Conservation (phyloP, 768 basidiomycete genomes). For the Termitomyces sp. region DNA sequence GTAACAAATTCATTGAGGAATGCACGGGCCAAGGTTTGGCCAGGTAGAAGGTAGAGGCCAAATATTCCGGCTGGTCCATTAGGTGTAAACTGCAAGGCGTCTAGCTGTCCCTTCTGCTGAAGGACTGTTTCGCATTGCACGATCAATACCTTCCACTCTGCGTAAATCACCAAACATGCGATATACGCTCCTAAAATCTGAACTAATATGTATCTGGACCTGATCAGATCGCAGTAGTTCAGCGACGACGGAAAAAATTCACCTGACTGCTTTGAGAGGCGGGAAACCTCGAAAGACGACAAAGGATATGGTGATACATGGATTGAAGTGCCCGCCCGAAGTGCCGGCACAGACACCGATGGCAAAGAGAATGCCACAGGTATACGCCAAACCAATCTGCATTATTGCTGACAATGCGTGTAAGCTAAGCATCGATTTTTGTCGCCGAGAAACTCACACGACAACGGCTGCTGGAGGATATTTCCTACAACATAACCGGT, state of each 20-base stretch:
- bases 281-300: conserved; percentile 56
- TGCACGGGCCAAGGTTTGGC: conserved; percentile 35
- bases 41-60: conserved; percentile 40
- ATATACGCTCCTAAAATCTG: conserved; percentile 64
- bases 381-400: conserved; percentile 55
- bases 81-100: conserved; percentile 27
- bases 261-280: conserved; percentile 45
- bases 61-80: conserved; percentile 47
- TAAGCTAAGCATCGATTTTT: neutral
- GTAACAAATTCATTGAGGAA: conserved; percentile 54
- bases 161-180: conserved; percentile 54
- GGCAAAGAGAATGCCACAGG: conserved; percentile 55
- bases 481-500: conserved; percentile 45
- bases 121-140: conserved; percentile 26
- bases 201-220: conserved; percentile 54
- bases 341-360: conserved; percentile 44
- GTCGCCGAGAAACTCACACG: conserved; percentile 34
- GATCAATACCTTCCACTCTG: conserved; percentile 53
- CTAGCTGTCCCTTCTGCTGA: conserved; percentile 16
- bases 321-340: conserved; percentile 64
- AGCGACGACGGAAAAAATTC: neutral
- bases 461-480: conserved; percentile 33
- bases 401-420: conserved; percentile 34
- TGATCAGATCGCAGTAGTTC: neutral
- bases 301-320: conserved; percentile 51